These are phyloP conservation scores for Clavariopsis aquatica DNA, from an alignment of 495 filamentous ascomycete genomes.

Conservation along the genomic window DNA sequence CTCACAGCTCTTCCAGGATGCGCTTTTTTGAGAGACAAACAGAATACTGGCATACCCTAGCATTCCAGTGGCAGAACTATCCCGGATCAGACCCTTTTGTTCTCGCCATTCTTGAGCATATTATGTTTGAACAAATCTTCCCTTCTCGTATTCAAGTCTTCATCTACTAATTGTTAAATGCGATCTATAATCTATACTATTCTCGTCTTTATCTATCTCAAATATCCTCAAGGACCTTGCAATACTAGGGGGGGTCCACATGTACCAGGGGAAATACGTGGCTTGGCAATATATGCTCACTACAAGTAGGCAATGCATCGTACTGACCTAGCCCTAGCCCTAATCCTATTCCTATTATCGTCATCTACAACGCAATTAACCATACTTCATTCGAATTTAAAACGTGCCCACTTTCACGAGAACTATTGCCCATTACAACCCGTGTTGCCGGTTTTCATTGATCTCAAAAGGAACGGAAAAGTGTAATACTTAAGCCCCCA, in stretches of 20 bases:
- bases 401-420: not conserved
- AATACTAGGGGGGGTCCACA: not conserved
- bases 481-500: not conserved
- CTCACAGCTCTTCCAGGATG: not conserved
- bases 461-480: not conserved
- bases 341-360: not conserved
- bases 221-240: too few relatives aligned
- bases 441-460: not conserved
- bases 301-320: not conserved
- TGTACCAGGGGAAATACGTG: constrained; percentile 3
- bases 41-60: constrained; percentile 1
- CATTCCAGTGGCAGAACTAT: not conserved
- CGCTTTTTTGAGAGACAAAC: not conserved
- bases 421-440: not conserved
- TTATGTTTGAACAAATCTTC: not conserved
- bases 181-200: too few relatives aligned
- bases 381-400: not conserved
- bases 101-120: not conserved
- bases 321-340: not conserved
- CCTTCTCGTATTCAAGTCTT: not conserved
- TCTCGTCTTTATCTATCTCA: too few relatives aligned
- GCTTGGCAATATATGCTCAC: not conserved
- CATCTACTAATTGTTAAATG: too few relatives aligned
- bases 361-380: not conserved
- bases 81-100: not conserved